Evolutionary conservation across 2,329 filamentous ascomycete genomes (phyloP).

Genomic region (Leptoxyphium fumago): DNA sequence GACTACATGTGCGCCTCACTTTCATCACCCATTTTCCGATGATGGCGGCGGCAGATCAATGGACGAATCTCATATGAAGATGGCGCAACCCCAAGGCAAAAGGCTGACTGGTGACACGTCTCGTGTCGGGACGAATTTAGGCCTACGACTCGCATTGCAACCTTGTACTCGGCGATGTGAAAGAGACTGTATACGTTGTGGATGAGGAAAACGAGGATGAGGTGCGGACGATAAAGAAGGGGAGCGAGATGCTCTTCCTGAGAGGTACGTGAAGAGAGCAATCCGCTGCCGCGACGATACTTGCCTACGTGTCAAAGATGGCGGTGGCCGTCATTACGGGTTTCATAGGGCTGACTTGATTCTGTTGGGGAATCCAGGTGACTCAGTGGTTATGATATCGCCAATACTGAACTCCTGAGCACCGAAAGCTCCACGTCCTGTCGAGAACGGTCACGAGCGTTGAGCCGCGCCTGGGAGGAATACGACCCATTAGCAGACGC

Average conservation of each 20-base stretch:
- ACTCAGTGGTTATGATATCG: slow-evolving; percentile 37
- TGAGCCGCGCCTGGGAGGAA: too few species aligned
- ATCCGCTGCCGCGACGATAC: slow-evolving; percentile 1
- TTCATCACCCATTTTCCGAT: too few species aligned
- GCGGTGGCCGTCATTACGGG: slow-evolving; percentile 1
- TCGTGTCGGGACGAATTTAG: slow-evolving; percentile 32
- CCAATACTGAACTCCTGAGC: background rate
- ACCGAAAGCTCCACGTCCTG: too few species aligned
- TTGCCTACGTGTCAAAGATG: slow-evolving; percentile 1
- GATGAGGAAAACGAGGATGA: slow-evolving; percentile 75
- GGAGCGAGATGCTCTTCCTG: slow-evolving; percentile 97
- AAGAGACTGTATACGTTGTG: slow-evolving; percentile 90
- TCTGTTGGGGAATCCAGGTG: slow-evolving; percentile 19
- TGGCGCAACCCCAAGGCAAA: background rate
- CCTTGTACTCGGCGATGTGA: slow-evolving; percentile 84
- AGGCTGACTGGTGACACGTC: slow-evolving; percentile 1
- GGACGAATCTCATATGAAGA: background rate
- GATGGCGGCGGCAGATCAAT: too few species aligned
- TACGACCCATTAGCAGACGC: too few species aligned
- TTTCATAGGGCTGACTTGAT: background rate
- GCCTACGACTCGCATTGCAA: slow-evolving; percentile 99
- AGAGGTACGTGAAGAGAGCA: slow-evolving; percentile 49
- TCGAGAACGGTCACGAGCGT: too few species aligned
- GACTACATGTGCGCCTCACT: slow-evolving; percentile 60
- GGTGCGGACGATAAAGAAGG: slow-evolving; percentile 82